Evolutionary conservation across 495 filamentous ascomycete species (phyloP).

Genomic region (Thermochaetoides thermophila): DNA sequence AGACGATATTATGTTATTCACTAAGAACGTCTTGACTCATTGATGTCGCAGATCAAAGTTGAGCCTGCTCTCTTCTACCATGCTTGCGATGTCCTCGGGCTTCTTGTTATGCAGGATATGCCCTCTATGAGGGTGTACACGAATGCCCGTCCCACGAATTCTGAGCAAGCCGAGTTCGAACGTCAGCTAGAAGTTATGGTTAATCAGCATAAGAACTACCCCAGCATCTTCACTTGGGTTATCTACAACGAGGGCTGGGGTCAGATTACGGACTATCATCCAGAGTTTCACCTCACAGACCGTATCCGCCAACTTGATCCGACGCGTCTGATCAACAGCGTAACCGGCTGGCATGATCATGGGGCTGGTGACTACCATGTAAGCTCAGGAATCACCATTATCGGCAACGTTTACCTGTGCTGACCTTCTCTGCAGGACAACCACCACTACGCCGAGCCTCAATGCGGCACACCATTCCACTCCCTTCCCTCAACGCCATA

Average conservation of each 20-base stretch:
- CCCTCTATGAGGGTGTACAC: conserved; percentile 34
- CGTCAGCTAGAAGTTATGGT: conserved; percentile 47
- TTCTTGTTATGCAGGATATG: conserved; percentile 57
- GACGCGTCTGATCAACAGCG: conserved; percentile 43
- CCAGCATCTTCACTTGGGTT: conserved; percentile 42
- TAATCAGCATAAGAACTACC: conserved; percentile 45
- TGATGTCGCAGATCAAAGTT: conserved; percentile 44
- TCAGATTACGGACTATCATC: conserved; percentile 33
- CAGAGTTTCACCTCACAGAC: conserved; percentile 41
- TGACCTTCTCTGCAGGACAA: conserved; percentile 48
- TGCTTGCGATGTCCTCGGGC: conserved; percentile 47
- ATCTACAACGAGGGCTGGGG: conserved; percentile 66
- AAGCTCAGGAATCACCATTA: conserved; percentile 11
- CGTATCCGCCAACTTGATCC: conserved; percentile 41
- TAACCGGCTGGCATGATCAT: conserved; percentile 47
- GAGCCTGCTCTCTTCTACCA: conserved; percentile 52
- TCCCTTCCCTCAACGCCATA: conserved; percentile 40
- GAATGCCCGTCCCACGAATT: conserved; percentile 23
- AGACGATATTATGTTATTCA: conserved; percentile 7
- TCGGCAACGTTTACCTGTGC: no score
- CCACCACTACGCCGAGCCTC: conserved; percentile 56
- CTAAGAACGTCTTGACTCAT: neutral
- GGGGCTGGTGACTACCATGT: conserved; percentile 43
- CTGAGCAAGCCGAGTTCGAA: conserved; percentile 43
- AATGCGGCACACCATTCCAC: conserved; percentile 53